Percentiles rank a stretch among this genome's conserved stretches.
These are phyloP conservation scores for Alternaria gansuensis DNA, from an alignment of 2,329 filamentous ascomycete genomes.

Conservation along the genomic window DNA sequence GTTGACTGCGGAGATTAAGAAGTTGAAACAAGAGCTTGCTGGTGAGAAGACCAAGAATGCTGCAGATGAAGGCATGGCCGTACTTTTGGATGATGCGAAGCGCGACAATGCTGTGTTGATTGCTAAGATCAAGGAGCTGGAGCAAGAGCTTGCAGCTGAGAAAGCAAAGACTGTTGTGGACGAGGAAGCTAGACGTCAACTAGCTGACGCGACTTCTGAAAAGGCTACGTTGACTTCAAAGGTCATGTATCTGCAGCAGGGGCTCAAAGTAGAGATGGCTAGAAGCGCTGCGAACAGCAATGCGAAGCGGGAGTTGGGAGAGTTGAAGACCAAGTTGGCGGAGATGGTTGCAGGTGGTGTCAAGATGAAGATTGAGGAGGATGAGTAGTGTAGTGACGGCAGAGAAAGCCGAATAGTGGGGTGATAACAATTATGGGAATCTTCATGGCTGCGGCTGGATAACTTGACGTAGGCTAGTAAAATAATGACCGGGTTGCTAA, in stretches of 20 bases:
- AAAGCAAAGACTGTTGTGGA: neutral
- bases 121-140: neutral
- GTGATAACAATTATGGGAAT: too few species aligned
- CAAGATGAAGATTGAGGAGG: neutral
- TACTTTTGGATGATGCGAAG: too few species aligned
- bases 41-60: neutral
- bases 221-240: neutral
- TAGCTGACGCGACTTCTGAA: fast-evolving
- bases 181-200: neutral
- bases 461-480: too few species aligned
- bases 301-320: neutral
- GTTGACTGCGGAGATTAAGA: neutral
- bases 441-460: too few species aligned
- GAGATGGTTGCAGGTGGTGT: neutral
- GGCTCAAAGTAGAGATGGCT: neutral
- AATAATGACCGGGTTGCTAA: too few species aligned
- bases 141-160: neutral
- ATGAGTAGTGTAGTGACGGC: neutral
- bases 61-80: neutral
- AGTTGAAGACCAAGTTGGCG: neutral
- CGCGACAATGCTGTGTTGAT: neutral
- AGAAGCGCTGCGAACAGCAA: neutral
- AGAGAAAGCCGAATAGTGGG: too few species aligned
- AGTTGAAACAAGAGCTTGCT: neutral
- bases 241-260: neutral